A percentile compares a stretch with the other conserved stretches of the same genome.
phyloP scores from a whole-genome alignment of 371 early-diverging fungal genomes.

The Racocetra persica region DNA sequence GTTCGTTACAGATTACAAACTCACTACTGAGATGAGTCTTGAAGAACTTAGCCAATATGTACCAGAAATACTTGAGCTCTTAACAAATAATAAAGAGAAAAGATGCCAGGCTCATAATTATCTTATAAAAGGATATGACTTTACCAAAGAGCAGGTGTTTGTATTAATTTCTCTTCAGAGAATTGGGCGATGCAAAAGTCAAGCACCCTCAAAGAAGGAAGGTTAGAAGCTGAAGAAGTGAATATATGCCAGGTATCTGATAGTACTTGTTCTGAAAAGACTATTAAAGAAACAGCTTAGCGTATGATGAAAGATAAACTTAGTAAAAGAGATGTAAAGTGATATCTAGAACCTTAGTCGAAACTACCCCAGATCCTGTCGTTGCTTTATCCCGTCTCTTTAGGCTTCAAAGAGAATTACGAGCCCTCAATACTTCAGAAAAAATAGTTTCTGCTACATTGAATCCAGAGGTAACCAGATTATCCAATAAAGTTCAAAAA shows the following conservation, averaged over 20 bases:
- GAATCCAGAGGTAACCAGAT: background rate
- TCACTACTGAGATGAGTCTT: conserved; percentile 11
- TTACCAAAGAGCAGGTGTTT: conserved; percentile 20
- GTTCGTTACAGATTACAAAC: conserved; percentile 22
- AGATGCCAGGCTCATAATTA: background rate
- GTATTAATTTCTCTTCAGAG: conserved; percentile 2
- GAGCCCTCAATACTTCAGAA: background rate
- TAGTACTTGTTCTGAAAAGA: background rate
- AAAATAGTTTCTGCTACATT: conserved; percentile 13
- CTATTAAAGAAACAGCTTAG: background rate
- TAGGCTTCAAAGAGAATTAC: conserved; percentile 25
- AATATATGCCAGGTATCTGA: background rate
- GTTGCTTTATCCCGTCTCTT: background rate
- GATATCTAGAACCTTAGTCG: background rate
- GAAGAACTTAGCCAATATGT: conserved; percentile 18
- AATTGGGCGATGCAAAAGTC: background rate
- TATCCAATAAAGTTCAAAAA: conserved; percentile 36
- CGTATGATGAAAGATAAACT: conserved; percentile 2
- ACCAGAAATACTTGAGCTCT: background rate
- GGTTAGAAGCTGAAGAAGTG: no score
- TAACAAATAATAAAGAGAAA: background rate
- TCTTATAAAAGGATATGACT: conserved; percentile 23
- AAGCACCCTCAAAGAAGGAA: background rate
- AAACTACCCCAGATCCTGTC: background rate
- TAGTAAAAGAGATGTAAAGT: conserved; percentile 17